These are phyloP conservation scores for Apiospora sp. DNA, from an alignment of 2,329 filamentous ascomycete genomes.

Conservation along the genomic window DNA sequence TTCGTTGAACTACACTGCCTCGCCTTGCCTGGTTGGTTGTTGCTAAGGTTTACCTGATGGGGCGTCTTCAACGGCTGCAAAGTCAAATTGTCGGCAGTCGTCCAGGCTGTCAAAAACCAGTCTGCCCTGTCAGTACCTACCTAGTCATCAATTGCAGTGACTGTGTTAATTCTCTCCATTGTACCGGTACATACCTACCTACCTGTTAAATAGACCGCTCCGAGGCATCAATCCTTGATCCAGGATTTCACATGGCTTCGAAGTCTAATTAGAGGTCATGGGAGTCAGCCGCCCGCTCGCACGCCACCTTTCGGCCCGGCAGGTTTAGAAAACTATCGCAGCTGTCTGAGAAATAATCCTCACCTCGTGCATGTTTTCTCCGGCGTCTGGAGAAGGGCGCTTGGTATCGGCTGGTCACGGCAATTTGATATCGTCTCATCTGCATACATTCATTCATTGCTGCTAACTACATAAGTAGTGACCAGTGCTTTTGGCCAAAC, in stretches of 20 bases:
- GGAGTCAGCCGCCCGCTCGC: not conserved
- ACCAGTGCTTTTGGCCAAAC: not conserved
- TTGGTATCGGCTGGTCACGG: not conserved
- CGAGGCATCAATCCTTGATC: not conserved
- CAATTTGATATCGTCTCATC: not conserved
- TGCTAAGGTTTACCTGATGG: constrained; percentile 14
- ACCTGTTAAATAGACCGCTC: not conserved
- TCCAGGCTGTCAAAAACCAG: not conserved
- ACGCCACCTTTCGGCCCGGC: not conserved
- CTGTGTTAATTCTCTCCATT: not conserved
- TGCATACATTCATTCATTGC: not conserved
- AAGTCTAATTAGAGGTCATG: constrained; percentile 4
- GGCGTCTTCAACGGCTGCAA: not conserved
- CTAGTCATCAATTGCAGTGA: not conserved
- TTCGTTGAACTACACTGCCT: not conserved
- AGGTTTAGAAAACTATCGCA: not conserved
- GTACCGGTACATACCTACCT: not conserved
- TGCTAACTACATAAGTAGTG: not conserved
- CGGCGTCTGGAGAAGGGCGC: not conserved
- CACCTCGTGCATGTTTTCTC: not conserved
- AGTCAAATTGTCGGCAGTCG: not conserved
- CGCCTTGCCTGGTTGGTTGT: not conserved
- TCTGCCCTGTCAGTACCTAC: not conserved
- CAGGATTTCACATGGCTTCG: not conserved
- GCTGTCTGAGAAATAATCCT: not conserved